Base-by-base conservation (phyloP, 345 rosid species). In the Noccaea caerulescens region DNA sequence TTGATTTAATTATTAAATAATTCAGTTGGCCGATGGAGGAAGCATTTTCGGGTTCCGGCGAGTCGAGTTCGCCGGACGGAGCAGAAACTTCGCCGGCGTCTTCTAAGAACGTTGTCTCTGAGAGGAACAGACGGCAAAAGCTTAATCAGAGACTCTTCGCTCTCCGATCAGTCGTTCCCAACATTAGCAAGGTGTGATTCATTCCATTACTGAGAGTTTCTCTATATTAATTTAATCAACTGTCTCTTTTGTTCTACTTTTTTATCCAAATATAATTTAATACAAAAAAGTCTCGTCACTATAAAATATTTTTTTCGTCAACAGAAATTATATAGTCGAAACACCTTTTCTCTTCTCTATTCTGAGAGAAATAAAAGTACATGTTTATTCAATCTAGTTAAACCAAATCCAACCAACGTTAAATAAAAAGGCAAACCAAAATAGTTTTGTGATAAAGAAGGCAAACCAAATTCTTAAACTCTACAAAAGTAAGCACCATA, bases 1-100 rank as follows among this genome's bases (percentile, higher is more conserved):
- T 53, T 51, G 25, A 32, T 65, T 36, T 27, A 1, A 13, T 57
- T 27, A 47, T 37, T n/a, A 14, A 53, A 4, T 33, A 33, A 16
- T 20, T 32, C 72, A 86, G 90, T 42, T 86, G 84, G 90, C 79
- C 76, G n/a, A 13, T 82, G 33, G 86, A 86, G 32, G 90, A 82
- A 18, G 78, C 78, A 1, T 67, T 86, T 58, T 80, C 84, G 0
- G 86, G 88, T 6, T 88, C 80, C 27, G 89, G 82, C 73, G 99
- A 89, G 54, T 89, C 93, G 10, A 91, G 99, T 60, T 94, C 97
- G 43, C 97, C 99, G 36, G 99, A 91, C 47, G 96, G 97, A 63
- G 84, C 83, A 3, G 90, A 87, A 11, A 85, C 96, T 0, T 76
- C 87, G 30, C 81, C 82, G 16, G 91, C 93, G 0, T 81, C 95